These are phyloP conservation scores for Dothistroma septosporum DNA, from an alignment of 2,329 filamentous ascomycete genomes.

Conservation along the genomic window DNA sequence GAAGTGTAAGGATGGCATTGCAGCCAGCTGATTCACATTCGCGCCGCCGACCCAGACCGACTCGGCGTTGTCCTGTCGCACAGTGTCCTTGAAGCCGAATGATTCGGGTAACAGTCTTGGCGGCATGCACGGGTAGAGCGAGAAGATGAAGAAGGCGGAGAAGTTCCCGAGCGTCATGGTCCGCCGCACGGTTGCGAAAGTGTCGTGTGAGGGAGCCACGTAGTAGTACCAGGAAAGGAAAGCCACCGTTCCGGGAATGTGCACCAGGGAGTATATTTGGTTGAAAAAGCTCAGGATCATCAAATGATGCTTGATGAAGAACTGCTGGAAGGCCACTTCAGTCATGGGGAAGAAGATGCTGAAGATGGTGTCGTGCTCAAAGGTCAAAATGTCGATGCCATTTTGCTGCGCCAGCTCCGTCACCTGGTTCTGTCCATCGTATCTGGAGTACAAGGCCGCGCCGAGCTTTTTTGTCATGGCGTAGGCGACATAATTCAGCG, in stretches of 20 bases:
- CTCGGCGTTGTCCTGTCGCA: constrained; percentile 46
- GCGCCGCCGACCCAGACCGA: constrained; percentile 46
- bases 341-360: constrained; percentile 52
- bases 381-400: constrained; percentile 52
- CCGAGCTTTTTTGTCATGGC: constrained; percentile 45
- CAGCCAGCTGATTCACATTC: constrained; percentile 46
- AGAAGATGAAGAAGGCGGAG: constrained; percentile 50
- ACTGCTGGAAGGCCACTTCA: constrained; percentile 53
- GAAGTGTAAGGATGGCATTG: constrained; percentile 52
- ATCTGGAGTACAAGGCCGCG: constrained; percentile 25
- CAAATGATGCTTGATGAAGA: constrained; percentile 54
- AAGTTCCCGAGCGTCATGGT: constrained; percentile 52
- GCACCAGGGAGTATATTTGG: constrained; percentile 56
- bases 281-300: constrained; percentile 54
- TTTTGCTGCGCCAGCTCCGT: constrained; percentile 56
- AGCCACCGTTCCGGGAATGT: constrained; percentile 50
- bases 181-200: constrained; percentile 43
- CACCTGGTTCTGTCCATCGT: constrained; percentile 43
- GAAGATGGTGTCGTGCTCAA: constrained; percentile 51
- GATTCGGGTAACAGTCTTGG: constrained; percentile 44
- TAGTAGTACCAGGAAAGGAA: constrained; percentile 54
- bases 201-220: constrained; percentile 49
- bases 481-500: constrained; percentile 62
- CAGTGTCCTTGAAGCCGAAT: constrained; percentile 47
- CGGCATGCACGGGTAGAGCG: constrained; percentile 53